phyloP scores from a whole-genome alignment of 768 basidiomycete species.

The Boletus subparvulus region DNA sequence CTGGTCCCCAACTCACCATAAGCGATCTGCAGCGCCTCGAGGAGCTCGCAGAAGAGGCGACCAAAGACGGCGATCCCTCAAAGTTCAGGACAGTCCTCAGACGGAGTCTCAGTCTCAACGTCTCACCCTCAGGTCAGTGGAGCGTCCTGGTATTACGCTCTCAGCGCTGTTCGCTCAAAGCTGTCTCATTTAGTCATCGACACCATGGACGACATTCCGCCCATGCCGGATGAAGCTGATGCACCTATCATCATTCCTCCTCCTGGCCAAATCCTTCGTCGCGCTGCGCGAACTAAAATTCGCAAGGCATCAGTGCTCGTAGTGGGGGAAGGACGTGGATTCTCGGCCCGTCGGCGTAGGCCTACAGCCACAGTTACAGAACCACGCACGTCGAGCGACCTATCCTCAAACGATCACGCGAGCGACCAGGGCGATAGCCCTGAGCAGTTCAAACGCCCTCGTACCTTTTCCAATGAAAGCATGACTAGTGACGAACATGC shows the following conservation, averaged over 20 bases:
- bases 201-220: conserved; percentile 64
- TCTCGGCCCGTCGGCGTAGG: conserved; percentile 42
- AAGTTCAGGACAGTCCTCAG: conserved; percentile 75
- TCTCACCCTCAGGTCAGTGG: conserved; percentile 78
- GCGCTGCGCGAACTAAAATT: conserved; percentile 93
- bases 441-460: conserved; percentile 35
- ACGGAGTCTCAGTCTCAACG: conserved; percentile 85
- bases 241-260: conserved; percentile 84
- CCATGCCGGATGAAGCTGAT: conserved; percentile 78
- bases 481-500: conserved; percentile 41
- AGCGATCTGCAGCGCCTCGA: conserved; percentile 94
- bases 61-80: conserved; percentile 76
- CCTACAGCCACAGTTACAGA: conserved; percentile 34
- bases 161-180: conserved; percentile 21
- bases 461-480: conserved; percentile 39
- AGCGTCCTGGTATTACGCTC: conserved; percentile 8
- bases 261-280: conserved; percentile 85
- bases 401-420: conserved; percentile 50
- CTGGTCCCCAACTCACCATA: conserved; percentile 86
- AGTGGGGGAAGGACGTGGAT: conserved; percentile 83
- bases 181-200: conserved; percentile 51
- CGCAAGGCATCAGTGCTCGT: conserved; percentile 77
- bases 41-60: conserved; percentile 88
- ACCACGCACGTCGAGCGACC: conserved; percentile 64
- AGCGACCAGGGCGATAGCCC: conserved; percentile 65